A percentile compares a stretch with the other conserved stretches of the same genome.
Evolutionary conservation across 2,329 filamentous ascomycete species (phyloP).

Genomic region (Penicillium frequentans): DNA sequence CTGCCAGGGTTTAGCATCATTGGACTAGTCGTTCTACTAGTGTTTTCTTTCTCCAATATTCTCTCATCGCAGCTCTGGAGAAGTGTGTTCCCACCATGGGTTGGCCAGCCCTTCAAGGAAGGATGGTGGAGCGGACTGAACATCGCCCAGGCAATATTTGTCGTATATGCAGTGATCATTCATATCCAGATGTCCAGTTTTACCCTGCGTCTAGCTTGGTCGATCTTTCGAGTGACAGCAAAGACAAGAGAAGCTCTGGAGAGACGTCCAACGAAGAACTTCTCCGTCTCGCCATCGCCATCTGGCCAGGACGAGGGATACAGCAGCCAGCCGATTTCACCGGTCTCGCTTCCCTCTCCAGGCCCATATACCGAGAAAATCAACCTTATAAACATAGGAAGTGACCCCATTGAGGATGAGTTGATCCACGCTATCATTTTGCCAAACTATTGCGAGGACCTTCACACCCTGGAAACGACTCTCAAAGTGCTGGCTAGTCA

Average conservation of each 20-base stretch:
- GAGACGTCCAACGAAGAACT: constrained; percentile 10
- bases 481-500: constrained; percentile 69
- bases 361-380: constrained; percentile 13
- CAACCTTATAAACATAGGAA: constrained; percentile 54
- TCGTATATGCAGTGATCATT: constrained; percentile 65
- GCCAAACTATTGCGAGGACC: constrained; percentile 73
- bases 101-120: constrained; percentile 1
- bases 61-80: constrained; percentile 18
- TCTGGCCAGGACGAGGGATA: background rate
- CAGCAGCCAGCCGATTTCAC: constrained; percentile 11
- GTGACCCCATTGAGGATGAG: constrained; percentile 49
- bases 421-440: constrained; percentile 68
- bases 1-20: constrained; percentile 33
- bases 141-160: constrained; percentile 47
- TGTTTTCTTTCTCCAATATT: constrained; percentile 23
- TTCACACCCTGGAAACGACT: constrained; percentile 67
- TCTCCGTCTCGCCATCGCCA: background rate
- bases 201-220: constrained; percentile 48
- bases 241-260: constrained; percentile 22
- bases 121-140: constrained; percentile 18
- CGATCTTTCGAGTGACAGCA: constrained; percentile 44
- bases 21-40: constrained; percentile 20
- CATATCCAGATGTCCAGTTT: constrained; percentile 66
- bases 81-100: constrained; percentile 8
- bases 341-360: constrained; percentile 2